Percentiles rank a stretch among this genome's conserved stretches.
Evolutionary conservation across 257 asterid genomes (phyloP).

Genomic region (Rehmannia glutinosa): DNA sequence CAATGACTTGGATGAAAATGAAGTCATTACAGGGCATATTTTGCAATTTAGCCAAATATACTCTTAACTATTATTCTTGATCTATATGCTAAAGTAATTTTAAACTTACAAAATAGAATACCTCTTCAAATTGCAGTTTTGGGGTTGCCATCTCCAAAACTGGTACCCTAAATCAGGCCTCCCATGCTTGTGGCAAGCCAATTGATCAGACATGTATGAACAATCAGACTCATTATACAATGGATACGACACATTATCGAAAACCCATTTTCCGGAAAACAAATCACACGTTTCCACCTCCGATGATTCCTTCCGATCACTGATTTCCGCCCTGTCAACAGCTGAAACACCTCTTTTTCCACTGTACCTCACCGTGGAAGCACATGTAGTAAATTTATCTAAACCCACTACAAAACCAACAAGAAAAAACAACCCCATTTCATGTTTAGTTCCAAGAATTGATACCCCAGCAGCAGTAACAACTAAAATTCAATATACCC

Average conservation of each 20-base stretch:
- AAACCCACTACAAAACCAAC: conserved; percentile 35
- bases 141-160: conserved; percentile 55
- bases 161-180: conserved; percentile 43
- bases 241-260: conserved; percentile 39
- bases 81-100: no score
- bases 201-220: conserved; percentile 58
- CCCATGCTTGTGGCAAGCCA: conserved; percentile 59
- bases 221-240: conserved; percentile 43
- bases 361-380: conserved; percentile 59
- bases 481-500: not conserved
- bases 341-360: conserved; percentile 56
- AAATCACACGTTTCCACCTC: conserved; percentile 35
- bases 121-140: conserved; percentile 49
- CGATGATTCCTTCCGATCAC: conserved; percentile 30
- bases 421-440: not conserved
- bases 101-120: not conserved
- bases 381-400: conserved; percentile 59
- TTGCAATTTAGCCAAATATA: no score
- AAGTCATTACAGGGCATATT: no score
- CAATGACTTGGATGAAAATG: no score
- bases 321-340: conserved; percentile 15
- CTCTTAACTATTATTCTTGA: no score
- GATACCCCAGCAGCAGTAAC: not conserved
- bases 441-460: conserved; percentile 6
- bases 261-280: conserved; percentile 50